Evolutionary conservation across 2,329 filamentous ascomycete species (phyloP), one percentile per base, ranked within the genome.

Genomic region (Stromatinia cepivora): DNA sequence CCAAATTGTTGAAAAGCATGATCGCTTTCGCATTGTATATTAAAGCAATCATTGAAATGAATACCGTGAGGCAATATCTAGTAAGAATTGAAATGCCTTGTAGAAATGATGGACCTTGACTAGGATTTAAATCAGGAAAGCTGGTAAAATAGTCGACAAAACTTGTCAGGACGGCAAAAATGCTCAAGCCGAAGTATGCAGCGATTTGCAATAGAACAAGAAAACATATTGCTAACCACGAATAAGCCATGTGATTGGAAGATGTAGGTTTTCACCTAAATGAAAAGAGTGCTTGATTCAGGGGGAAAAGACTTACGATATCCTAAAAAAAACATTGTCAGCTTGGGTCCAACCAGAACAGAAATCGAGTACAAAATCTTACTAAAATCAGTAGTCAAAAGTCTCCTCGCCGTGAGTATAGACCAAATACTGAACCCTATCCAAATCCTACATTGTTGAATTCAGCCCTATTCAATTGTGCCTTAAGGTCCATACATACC

Each of bases 211-310:
- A 39, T 28, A 76, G 68, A 9, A 75, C 58, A 15, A 74, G 52
- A 57, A 73, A 75, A 69, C 74, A 76, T 34, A 76, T 72, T 64
- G 76, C 75, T 77, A 48, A 75, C 68, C 71, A 73, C 69, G 74
- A 65, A 72, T 73, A 75, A 58, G 52, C 36, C 20, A 36, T n/a
- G 25, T 54, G 48, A 58, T 66, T n/a, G 5, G 3, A 25, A 52
- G 9, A 7, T 13, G 20, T 20, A 50, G 13, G 2, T 34, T 7
- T 52, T 17, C 11, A 22, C 17, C 9, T 4, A 10, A 22, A 50
- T 39, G 11, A 8, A 53, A 58, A 10, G 10, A 36, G 36, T 10
- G 28, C n/a, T 11, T 48, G 25, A 8, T 10, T 46, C 17, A 34
- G n/a, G 10, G 25, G 17, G 34, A 25, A 3, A 28, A 42, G 22